These are phyloP conservation scores for Cicer yamashitae DNA, from an alignment of 306 rosid genomes.

Conservation along the genomic window DNA sequence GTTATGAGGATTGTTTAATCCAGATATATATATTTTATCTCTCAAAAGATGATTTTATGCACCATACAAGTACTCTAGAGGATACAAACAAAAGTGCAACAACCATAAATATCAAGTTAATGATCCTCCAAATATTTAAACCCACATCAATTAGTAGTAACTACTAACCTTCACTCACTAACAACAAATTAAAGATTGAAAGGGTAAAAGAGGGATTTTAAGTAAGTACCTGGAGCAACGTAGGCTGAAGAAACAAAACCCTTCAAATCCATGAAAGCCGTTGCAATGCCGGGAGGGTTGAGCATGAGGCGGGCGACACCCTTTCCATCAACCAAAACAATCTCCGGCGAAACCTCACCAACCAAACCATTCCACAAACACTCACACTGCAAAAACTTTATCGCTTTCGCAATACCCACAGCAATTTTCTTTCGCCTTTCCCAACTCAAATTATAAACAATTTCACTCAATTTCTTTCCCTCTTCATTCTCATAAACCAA, in stretches of 20 bases:
- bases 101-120: no score
- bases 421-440: conserved; percentile 65
- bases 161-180: no score
- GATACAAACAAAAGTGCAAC: no score
- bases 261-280: conserved; percentile 42
- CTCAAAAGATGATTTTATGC: no score
- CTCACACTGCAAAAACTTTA: conserved; percentile 59
- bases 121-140: no score
- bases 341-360: conserved; percentile 62
- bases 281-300: conserved; percentile 48
- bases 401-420: conserved; percentile 63
- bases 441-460: conserved; percentile 65
- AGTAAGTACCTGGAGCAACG: conserved; percentile 68
- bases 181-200: background rate
- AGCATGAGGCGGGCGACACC: conserved; percentile 63
- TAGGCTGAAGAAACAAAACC: conserved; percentile 58
- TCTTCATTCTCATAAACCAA: conserved; percentile 59
- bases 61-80: no score
- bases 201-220: conserved; percentile 22
- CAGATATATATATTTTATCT: no score
- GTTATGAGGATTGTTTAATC: no score
- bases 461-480: conserved; percentile 54
- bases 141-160: no score
- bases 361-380: conserved; percentile 54
- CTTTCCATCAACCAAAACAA: conserved; percentile 54